Base-by-base conservation (phyloP, 352 stramenopile species). In the Lagenidium giganteum region DNA sequence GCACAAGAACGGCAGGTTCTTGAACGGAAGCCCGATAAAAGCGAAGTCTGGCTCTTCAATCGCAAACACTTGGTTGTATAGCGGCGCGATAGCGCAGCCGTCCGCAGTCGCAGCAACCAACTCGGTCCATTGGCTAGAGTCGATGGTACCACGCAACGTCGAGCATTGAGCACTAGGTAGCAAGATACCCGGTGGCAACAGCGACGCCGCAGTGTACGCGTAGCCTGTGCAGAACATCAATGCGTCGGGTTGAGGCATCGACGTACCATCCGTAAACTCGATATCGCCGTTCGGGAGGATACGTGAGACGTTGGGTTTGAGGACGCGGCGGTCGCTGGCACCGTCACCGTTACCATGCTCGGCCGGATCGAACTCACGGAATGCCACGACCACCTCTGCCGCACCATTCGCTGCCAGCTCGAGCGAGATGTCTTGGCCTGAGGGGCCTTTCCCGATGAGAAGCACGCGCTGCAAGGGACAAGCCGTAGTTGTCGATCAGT, bases 401-500 rank as follows among this genome's bases (percentile, higher is more conserved):
- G 76, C 67, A 4, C 61, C 63, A 34, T 44, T 51, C 2, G 36
- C 54, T 6, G 46, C 62, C 6, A 92, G 67, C 50, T 92, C 76
- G 26, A 89, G 58, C 5, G 79, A 92, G 42, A 92, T 92, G 32
- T 92, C 79, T 48, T 83, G 64, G 4, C 79, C 79, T 0, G 79
- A 92, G 6, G 74, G 79, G 27, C 79, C 79, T 33, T 52, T 65
- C 1, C 79, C 79, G 28, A 92, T 68, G 8, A 92, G 29, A 20
- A 92, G 46, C 36, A 92, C 68, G 33, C 62, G 47, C 78, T 81
- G 24, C 32, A n/a, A n/a, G n/a, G n/a, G n/a, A n/a, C n/a, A n/a
- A n/a, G n/a, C n/a, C n/a, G n/a, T n/a, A n/a, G n/a, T n/a, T n/a
- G n/a, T n/a, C n/a, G n/a, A n/a, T n/a, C n/a, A n/a, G n/a, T n/a